Evolutionary conservation across 2,329 filamentous ascomycete genomes (phyloP).

Genomic region (Lasiodiplodia theobromae): DNA sequence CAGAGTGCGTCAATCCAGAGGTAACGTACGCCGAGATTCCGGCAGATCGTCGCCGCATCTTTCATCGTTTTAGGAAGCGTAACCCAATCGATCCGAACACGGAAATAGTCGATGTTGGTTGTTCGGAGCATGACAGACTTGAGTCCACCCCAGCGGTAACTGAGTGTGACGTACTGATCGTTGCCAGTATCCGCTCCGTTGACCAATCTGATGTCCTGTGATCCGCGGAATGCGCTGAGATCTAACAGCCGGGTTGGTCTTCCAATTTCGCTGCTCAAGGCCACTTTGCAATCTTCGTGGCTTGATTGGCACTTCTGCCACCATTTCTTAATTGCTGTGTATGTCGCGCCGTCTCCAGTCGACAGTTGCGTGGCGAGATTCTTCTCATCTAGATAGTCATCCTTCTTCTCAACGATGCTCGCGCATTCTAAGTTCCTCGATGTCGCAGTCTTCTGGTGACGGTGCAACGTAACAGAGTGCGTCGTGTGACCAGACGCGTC

Average conservation of each 20-base stretch:
- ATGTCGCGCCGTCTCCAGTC: background rate
- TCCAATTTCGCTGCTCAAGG: background rate
- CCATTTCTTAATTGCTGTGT: background rate
- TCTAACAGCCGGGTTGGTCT: background rate
- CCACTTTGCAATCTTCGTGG: background rate
- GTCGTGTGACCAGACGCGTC: no score
- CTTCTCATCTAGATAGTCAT: background rate
- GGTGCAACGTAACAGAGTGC: no score
- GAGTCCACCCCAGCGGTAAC: constrained; percentile 23
- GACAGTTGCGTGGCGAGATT: background rate
- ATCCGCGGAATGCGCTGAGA: background rate
- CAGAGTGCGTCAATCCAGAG: constrained; percentile 47
- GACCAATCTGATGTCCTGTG: background rate
- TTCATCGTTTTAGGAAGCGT: constrained; percentile 19
- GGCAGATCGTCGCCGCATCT: constrained; percentile 42
- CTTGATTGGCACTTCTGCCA: background rate
- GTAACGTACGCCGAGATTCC: constrained; percentile 43
- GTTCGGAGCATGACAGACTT: background rate
- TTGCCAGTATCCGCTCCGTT: background rate
- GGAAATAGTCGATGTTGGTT: background rate
- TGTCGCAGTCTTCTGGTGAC: no score
- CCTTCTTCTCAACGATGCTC: background rate
- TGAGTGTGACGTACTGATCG: constrained; percentile 20
- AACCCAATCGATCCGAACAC: background rate
- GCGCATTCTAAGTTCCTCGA: no score